Base-by-base conservation (phyloP, 2,329 filamentous ascomycete genomes). In the Aureobasidium sp. region DNA sequence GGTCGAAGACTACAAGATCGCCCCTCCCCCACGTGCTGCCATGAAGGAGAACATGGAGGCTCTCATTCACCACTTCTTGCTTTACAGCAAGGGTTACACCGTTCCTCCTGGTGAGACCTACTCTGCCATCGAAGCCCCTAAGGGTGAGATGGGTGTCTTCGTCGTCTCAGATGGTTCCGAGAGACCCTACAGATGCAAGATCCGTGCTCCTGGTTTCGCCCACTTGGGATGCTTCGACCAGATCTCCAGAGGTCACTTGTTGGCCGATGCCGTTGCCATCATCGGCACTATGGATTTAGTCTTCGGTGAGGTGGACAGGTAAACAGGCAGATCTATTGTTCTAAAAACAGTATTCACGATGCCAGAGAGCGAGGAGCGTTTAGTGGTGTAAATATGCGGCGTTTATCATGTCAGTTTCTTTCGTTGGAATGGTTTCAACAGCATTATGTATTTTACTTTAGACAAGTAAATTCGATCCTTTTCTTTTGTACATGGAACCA, bases 41-140 rank as follows among this genome's bases (percentile, higher is more conserved):
- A 99, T 99, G 94, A 99, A 99, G 85, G 94, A 99, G 85, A 99
- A 99, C 82, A 99, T 99, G 95, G 94, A 99, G 81, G 92, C 94
- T 43, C 85, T 99, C 47, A 99, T 99, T 74, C 94, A 99, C 81
- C 94, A 99, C 82, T 99, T 99, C 84, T 80, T 99, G 68, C 87
- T 99, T 60, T 99, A 93, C 82, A 97, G 92, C 76, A 99, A 99
- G 84, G 94, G 94, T 64, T 99, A 99, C 78, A 85, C 91, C 48
- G 94, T 99, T 4, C 94, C 94, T 47, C 94, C 95, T 8, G 95
- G 94, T 66, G 94, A 99, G 82, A 99, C 94, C 6, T 99, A 99
- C 82, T 92, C 88, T 51, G 93, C 89, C 65, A 99, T 99, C 67
- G 94, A 99, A 82, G 94, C 95, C n/a, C 94, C 94, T 65, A 99